Evolutionary conservation across 106 monocot species (phyloP).

Genomic region (Dioscorea dumetorum): DNA sequence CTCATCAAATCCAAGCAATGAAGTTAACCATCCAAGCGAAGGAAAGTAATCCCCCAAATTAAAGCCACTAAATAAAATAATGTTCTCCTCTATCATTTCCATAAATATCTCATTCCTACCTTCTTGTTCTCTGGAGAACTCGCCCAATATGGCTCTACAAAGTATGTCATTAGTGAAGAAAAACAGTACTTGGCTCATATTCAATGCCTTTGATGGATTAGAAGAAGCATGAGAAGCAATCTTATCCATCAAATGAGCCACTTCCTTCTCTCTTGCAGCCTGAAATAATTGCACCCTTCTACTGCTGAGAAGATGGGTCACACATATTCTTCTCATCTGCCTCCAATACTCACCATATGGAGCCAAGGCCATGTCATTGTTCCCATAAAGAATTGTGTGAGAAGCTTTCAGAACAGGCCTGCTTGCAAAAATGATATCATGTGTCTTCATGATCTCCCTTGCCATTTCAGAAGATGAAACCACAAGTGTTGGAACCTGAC

Average conservation of each 20-base stretch:
- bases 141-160: slow-evolving; percentile 4
- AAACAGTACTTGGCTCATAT: slow-evolving; percentile 1
- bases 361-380: too few relatives aligned
- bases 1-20: neutral
- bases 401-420: too few relatives aligned
- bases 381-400: too few relatives aligned
- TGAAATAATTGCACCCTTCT: slow-evolving; percentile 12
- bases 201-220: neutral
- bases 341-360: too few relatives aligned
- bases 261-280: slow-evolving; percentile 4
- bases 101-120: neutral
- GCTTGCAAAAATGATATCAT: too few relatives aligned
- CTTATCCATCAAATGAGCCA: neutral
- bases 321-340: too few relatives aligned
- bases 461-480: slow-evolving; percentile 1
- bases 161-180: neutral
- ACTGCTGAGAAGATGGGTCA: neutral
- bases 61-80: neutral
- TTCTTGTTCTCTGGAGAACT: neutral
- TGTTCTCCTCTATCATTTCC: neutral
- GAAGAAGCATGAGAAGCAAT: neutral
- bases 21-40: slow-evolving; percentile 1
- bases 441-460: too few relatives aligned
- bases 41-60: slow-evolving; percentile 12
- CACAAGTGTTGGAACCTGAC: slow-evolving; percentile 3